Percentiles rank a stretch among this genome's conserved stretches.
Conservation (phyloP, 768 basidiomycete genomes). For the Rhizopogon vinicolor region DNA sequence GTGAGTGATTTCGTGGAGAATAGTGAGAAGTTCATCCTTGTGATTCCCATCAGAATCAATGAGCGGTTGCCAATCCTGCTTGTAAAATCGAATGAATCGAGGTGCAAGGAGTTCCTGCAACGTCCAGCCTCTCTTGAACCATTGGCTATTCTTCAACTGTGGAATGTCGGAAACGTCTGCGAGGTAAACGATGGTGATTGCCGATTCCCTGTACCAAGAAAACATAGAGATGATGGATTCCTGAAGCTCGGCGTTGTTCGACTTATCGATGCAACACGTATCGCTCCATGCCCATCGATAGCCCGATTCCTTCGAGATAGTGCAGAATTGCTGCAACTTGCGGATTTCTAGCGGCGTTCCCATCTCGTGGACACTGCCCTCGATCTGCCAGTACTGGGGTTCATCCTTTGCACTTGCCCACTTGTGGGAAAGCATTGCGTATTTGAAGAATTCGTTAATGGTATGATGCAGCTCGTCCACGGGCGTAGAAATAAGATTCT, state of each 20-base stretch:
- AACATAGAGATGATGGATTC: conserved; percentile 28
- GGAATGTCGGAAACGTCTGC: conserved; percentile 20
- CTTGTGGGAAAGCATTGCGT: conserved; percentile 7
- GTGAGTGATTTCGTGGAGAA: background rate
- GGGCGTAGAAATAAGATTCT: background rate
- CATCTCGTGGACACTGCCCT: conserved; percentile 11
- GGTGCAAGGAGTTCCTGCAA: conserved; percentile 26
- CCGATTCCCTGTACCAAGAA: conserved; percentile 20
- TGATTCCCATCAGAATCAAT: background rate
- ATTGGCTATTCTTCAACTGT: conserved; percentile 19
- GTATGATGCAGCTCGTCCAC: background rate
- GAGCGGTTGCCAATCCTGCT: conserved; percentile 16
- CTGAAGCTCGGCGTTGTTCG: conserved; percentile 16
- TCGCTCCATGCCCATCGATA: conserved; percentile 27
- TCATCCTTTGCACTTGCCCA: conserved; percentile 9
- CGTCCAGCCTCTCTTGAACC: conserved; percentile 18
- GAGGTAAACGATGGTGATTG: conserved; percentile 24
- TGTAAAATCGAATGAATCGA: conserved; percentile 18
- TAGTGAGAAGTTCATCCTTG: background rate
- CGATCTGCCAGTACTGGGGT: conserved; percentile 3
- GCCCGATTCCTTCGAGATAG: conserved; percentile 21
- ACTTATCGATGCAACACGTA: conserved; percentile 25
- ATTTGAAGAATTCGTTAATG: conserved; percentile 8
- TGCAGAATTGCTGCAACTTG: conserved; percentile 27
- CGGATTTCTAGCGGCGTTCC: background rate